Evolutionary conservation across 1,284 basidiomycete genomes (phyloP), one percentile per base, ranked within the genome.

Genomic region (Apiotrichum gamsii): DNA sequence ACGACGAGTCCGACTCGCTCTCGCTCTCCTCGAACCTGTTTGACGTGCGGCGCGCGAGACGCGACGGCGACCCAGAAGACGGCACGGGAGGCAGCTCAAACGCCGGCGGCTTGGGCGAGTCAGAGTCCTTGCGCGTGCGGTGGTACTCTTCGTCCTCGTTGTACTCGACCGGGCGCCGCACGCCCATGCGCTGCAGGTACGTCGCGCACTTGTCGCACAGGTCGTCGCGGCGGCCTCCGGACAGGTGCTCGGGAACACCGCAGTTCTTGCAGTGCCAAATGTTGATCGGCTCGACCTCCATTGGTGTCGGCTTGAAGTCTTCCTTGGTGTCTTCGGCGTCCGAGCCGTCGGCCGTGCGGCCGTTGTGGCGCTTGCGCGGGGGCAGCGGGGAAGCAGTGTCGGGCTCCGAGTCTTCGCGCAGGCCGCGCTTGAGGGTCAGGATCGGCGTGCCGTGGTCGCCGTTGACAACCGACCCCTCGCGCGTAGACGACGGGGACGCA

Each of bases 221-320:
- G 18, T 83, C 86, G 64, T 90, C 84, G 57, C 87, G 77, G 54
- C 85, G 76, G 9, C 89, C 87, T 43, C 89, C 76, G 3, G 89
- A 85, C 45, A 91, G 82, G 56, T 75, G 80, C 62, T 89, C 90
- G 0, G 90, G 89, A 62, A 86, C 86, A 16, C 90, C 90, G 57
- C 84, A 91, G 64, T 90, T 90, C 35, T 85, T 88, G 68, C 90
- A 94, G 72, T 90, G 87, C 90, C 90, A 94, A 3, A 84, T 77
- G 1, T 87, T 88, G 24, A 36, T n/a, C 23, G 47, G 39, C 4
- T 19, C 42, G 14, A 45, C 34, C 20, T 28, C 37, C 10, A 21
- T n/a, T 11, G 42, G 34, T 4, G 34, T 34, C 2, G 34, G 29
- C 13, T 30, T 25, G n/a, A 21, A 29, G 34, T 56, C 50, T 3